Evolutionary conservation across 1,139 yeast genomes (phyloP), one percentile per base, ranked within the genome.

Genomic region (Pichia sp.): DNA sequence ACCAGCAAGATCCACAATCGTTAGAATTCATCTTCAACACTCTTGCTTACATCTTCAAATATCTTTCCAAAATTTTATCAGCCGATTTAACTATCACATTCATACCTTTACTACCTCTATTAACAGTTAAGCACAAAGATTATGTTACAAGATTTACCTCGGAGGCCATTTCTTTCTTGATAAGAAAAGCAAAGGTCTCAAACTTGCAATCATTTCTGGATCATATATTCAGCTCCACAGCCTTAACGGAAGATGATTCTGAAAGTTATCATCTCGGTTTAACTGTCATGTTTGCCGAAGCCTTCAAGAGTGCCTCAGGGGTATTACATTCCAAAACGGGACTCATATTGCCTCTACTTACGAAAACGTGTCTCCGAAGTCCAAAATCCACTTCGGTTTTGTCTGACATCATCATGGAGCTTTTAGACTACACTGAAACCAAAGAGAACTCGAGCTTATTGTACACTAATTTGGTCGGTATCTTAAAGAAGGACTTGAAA

Each of bases 21-120:
- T 76, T 93, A 48, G 97, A 93, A 69, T 84, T 91, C 87, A 77
- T 84, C 17, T 93, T 93, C 73, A 90, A 87, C 68, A 77, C 92
- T 60, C 71, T 93, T 58, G 96, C 98, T 14, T 91, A 89, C 68
- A 76, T 89, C 48, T 93, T 93, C 81, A 93, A 93, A 70, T 92
- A 92, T 67, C 74, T 93, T 45, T 79, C 95, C 7, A 80, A 83
- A 63, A 73, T 78, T 9, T 69, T 93, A 52, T 76, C 83, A 0
- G 72, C 78, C 27, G 87, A 90, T 63, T 73, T 91, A 58, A 67
- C 76, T 40, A 87, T 89, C 5, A 89, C 97, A 0, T 86, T 86
- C 67, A 73, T 77, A 42, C 70, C 80, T 4, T 73, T 93, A 34
- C 72, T 83, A 44, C 95, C 95, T 0, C 69, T 92, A 33, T 74